Evolutionary conservation across 2,329 filamentous ascomycete genomes (phyloP), one percentile per base, ranked within the genome.

Genomic region (Hirsutella minnesotensis): DNA sequence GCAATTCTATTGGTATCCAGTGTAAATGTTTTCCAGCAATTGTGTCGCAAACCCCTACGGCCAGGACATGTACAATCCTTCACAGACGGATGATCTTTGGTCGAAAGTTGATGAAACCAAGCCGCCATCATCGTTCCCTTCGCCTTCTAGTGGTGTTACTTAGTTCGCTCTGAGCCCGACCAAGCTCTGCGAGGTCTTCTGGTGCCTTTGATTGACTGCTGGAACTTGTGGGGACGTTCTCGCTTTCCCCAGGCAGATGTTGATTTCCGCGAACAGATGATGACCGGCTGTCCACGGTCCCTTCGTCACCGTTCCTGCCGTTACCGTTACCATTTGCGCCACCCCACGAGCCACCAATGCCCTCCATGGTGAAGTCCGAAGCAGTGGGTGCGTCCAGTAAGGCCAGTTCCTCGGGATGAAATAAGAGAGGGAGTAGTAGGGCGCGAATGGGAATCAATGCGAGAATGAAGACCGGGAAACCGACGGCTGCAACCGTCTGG

Each of bases 401-500:
- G 0, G 62, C 63, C 20, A 88, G 64, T 59, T 87, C 83, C 38
- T 75, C 69, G 0, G 62, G 54, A 0, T 66, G 68, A 50, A 87
- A 81, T 56, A 75, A 69, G 29, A 64, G 63, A 1, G 83, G 83
- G 50, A 88, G 65, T 5, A 86, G 47, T 46, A 77, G 65, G 2
- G 79, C 75, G 9, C 83, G 72, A 2, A 80, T 61, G 0, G 83
- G 83, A 20, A 87, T 79, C 5, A 87, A 66, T 15, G 77, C 60
- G 39, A 87, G 62, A 53, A 88, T 86, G 49, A 86, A 74, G 30
- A 87, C 71, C 9, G 85, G 85, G 51, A 89, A 90, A 0, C 85
- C 85, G 10, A 90, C 84, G 3, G 85, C 85, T 3, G 84, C 85
- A 40, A 89, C 81, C 0, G 85, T 89, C 63, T 90, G 81, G 0